phyloP scores from a whole-genome alignment of 257 asterid genomes.

The Schizonepeta tenuifolia region DNA sequence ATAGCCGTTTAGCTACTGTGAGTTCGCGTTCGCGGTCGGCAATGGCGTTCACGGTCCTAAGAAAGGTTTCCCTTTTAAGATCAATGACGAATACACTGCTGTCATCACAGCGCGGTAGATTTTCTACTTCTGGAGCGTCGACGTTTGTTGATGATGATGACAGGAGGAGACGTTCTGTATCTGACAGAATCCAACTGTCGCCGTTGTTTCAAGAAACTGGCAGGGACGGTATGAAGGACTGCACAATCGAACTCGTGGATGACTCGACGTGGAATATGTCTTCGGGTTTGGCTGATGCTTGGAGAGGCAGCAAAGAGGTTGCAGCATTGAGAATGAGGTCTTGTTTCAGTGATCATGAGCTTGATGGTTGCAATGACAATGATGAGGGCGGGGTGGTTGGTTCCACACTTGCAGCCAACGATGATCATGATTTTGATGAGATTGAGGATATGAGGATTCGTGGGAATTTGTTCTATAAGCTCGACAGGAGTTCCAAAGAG shows the following conservation, averaged over 20 bases:
- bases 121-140: slow-evolving; percentile 36
- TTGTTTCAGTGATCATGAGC: slow-evolving; percentile 26
- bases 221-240: slow-evolving; percentile 38
- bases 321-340: slow-evolving; percentile 26
- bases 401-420: slow-evolving; percentile 30
- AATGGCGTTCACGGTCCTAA: slow-evolving; percentile 39
- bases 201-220: slow-evolving; percentile 49
- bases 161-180: slow-evolving; percentile 33
- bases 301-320: slow-evolving; percentile 48
- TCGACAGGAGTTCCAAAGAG: slow-evolving; percentile 80
- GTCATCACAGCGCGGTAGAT: slow-evolving; percentile 12
- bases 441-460: slow-evolving; percentile 84
- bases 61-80: slow-evolving; percentile 33
- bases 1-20: background rate
- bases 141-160: slow-evolving; percentile 22
- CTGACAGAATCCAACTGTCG: slow-evolving; percentile 52
- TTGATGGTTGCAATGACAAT: slow-evolving; percentile 11
- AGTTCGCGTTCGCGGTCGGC: background rate
- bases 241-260: slow-evolving; percentile 62
- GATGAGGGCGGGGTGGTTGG: slow-evolving; percentile 12
- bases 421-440: slow-evolving; percentile 55
- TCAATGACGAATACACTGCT: slow-evolving; percentile 30
- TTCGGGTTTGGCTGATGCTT: slow-evolving; percentile 64
- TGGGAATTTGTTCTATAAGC: slow-evolving; percentile 74
- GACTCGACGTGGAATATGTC: slow-evolving; percentile 71